Percentiles rank a stretch among this genome's conserved stretches.
Conservation (phyloP, 1,139 yeast species). For the Pneumocystis wakefieldiae region DNA sequence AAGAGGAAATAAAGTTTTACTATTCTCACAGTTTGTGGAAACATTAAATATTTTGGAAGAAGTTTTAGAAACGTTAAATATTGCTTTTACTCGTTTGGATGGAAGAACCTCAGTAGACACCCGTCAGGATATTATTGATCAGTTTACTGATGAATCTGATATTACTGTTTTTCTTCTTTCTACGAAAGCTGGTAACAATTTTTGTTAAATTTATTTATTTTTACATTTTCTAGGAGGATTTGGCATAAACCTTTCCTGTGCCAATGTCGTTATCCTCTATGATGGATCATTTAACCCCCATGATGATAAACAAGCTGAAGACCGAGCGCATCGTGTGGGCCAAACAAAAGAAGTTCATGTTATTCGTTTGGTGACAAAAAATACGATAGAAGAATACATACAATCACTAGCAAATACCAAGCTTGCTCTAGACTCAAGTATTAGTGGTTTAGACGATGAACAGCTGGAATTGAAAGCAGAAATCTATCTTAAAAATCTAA, state of each 20-base stretch:
- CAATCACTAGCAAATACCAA: conserved; percentile 76
- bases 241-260: conserved; percentile 91
- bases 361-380: conserved; percentile 53
- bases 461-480: conserved; percentile 36
- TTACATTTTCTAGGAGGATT: conserved; percentile 37
- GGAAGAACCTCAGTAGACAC: conserved; percentile 90
- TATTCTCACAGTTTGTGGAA: conserved; percentile 87
- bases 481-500: conserved; percentile 17
- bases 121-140: conserved; percentile 68
- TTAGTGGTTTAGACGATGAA: conserved; percentile 35
- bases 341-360: conserved; percentile 80
- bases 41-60: conserved; percentile 73
- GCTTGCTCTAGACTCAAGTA: conserved; percentile 66
- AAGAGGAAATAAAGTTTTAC: conserved; percentile 57
- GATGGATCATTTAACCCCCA: conserved; percentile 96
- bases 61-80: conserved; percentile 48
- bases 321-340: conserved; percentile 95
- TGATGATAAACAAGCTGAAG: conserved; percentile 97
- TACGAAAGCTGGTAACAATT: conserved; percentile 64
- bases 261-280: conserved; percentile 77
- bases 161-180: conserved; percentile 79
- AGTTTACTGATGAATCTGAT: conserved; percentile 64
- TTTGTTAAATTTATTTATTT: not conserved
- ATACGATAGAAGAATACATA: conserved; percentile 82
- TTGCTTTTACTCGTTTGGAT: conserved; percentile 72